These are phyloP conservation scores for Boletus edulis DNA, from an alignment of 768 basidiomycete genomes.

Conservation along the genomic window DNA sequence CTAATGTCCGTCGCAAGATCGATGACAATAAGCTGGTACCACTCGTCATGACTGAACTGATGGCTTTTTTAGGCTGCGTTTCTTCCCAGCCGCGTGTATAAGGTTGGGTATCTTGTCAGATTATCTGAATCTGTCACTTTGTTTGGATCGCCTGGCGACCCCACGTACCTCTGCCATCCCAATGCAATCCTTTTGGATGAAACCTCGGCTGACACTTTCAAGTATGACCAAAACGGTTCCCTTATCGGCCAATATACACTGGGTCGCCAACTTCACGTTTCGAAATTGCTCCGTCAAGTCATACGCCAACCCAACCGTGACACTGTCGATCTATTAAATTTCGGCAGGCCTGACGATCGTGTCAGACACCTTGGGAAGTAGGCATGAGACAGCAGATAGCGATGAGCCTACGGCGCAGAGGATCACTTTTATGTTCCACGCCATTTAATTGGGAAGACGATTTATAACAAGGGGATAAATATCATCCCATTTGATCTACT, in stretches of 20 bases:
- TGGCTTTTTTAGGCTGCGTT: conserved; percentile 46
- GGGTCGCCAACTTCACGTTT: conserved; percentile 47
- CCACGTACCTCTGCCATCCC: conserved; percentile 19
- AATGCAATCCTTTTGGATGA: conserved; percentile 48
- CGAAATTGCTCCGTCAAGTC: conserved; percentile 36
- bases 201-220: conserved; percentile 42
- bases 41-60: background rate
- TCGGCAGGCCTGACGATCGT: no score
- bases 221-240: no score
- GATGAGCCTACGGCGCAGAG: no score
- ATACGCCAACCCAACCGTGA: conserved; percentile 36
- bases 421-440: conserved; percentile 46
- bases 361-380: no score
- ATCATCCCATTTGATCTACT: conserved; percentile 63
- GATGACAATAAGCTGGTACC: conserved; percentile 19
- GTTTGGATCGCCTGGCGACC: conserved; percentile 23
- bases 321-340: no score
- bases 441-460: conserved; percentile 51
- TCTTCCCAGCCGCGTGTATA: conserved; percentile 52
- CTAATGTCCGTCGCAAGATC: conserved; percentile 34
- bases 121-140: conserved; percentile 27
- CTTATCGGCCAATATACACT: conserved; percentile 44
- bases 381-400: no score
- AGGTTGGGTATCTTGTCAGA: conserved; percentile 53
- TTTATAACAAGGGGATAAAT: conserved; percentile 55